These are phyloP conservation scores for Anacardium occidentale DNA, from an alignment of 345 rosid species.

Conservation along the genomic window DNA sequence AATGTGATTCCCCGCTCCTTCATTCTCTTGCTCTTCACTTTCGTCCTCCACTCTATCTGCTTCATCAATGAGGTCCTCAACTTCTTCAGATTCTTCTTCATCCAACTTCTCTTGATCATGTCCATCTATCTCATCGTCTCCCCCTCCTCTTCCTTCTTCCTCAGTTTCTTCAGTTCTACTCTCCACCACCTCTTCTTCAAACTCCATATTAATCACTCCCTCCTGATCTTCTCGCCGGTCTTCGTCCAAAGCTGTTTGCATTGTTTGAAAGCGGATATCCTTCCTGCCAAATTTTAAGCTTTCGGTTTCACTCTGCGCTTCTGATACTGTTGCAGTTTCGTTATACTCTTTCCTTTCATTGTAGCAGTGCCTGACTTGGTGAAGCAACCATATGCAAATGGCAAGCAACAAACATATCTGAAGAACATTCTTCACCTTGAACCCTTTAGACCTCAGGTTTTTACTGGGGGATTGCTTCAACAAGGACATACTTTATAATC, in stretches of 20 bases:
- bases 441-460: conserved; percentile 52
- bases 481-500: conserved; percentile 25
- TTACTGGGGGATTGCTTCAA: conserved; percentile 42
- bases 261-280: conserved; percentile 29
- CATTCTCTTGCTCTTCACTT: conserved; percentile 28
- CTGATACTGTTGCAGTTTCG: conserved; percentile 10
- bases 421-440: conserved; percentile 52
- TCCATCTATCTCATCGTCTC: conserved; percentile 51
- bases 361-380: conserved; percentile 46
- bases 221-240: conserved; percentile 15
- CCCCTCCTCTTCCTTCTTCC: conserved; percentile 41
- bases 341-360: conserved; percentile 20
- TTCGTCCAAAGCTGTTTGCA: conserved; percentile 4
- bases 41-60: conserved; percentile 47
- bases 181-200: conserved; percentile 38
- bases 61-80: conserved; percentile 60
- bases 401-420: conserved; percentile 52
- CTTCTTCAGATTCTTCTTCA: conserved; percentile 49
- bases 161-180: conserved; percentile 30
- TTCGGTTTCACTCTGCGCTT: conserved; percentile 16
- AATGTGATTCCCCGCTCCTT: conserved; percentile 22
- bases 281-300: conserved; percentile 52
- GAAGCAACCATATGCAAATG: conserved; percentile 52
- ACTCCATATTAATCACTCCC: conserved; percentile 20
- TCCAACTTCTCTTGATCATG: conserved; percentile 44